Base-by-base conservation (phyloP, 2,329 filamentous ascomycete species). In the Talaromyces sp. region DNA sequence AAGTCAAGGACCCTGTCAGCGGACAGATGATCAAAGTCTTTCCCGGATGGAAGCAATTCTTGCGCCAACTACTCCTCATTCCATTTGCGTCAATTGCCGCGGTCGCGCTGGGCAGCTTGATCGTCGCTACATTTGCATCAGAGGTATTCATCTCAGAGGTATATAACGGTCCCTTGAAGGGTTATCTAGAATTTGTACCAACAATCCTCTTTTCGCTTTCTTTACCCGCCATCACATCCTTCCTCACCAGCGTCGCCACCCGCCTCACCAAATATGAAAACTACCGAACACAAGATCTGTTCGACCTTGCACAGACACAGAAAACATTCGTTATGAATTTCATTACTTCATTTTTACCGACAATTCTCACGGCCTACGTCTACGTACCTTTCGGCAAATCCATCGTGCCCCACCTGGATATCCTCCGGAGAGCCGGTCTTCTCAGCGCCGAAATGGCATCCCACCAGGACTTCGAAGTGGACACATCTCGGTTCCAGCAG, bases 311-410 rank as follows among this genome's bases (percentile, higher is more conserved):
- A 1, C 83, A 96, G 68, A 90, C 94, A 0, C 86, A 90, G 53
- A 99, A 99, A 78, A 88, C 96, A 30, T 97, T 99, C 66, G 86
- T 97, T 13, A 84, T 97, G 66, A 96, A 97, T 77, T 96, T 97
- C 74, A 93, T 97, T 74, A 96, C 91, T 5, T 96, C 92, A 0
- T 97, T 97, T 70, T 85, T 96, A 47, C 89, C 91, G 1, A 87
- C 95, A n/a, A 87, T 96, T 67, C 82, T 97, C 16, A 97, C 92
- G 0, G 90, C 92, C 0, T 97, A 97, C 63, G 86, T 97, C 57
- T 97, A 97, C 65, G 90, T 96, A 17, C 93, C 93, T 0, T 97
- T 97, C 64, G 93, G 90, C 13, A 85, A 86, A 54, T 74, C 91
- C 41, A 84, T 99, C 10, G 85, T 94, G 0, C 93, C 94, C 0